Percentiles rank a stretch among this genome's conserved stretches.
Conservation (phyloP, 768 basidiomycete species). For the Suillus weaverae region DNA sequence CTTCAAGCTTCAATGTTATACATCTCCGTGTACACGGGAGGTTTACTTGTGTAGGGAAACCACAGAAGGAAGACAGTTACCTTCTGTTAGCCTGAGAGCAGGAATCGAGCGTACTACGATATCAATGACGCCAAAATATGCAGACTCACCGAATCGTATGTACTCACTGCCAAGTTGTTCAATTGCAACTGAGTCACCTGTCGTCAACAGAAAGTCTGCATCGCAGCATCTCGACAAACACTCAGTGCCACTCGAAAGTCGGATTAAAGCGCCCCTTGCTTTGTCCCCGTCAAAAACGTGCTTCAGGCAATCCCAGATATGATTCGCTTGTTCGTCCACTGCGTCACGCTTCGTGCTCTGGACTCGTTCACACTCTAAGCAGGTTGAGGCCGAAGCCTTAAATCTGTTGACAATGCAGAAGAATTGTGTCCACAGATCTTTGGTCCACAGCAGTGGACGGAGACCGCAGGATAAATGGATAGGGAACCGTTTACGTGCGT, state of each 20-base stretch:
- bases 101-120: neutral
- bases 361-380: too few relatives aligned
- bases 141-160: neutral
- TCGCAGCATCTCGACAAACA: neutral
- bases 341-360: neutral
- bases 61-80: too few relatives aligned
- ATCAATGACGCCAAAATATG: neutral
- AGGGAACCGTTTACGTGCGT: neutral
- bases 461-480: neutral
- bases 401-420: slow-evolving; percentile 4
- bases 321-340: neutral
- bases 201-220: neutral
- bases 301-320: neutral
- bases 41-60: neutral
- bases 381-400: neutral
- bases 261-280: neutral
- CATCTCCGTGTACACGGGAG: neutral
- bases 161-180: neutral
- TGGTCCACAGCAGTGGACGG: neutral
- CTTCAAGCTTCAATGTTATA: neutral
- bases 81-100: too few relatives aligned
- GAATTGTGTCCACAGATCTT: neutral
- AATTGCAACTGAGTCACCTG: neutral
- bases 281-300: slow-evolving; percentile 4
- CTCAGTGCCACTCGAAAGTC: neutral